Conservation (phyloP, 2,329 filamentous ascomycete species). For the Pseudopithomyces maydicus region DNA sequence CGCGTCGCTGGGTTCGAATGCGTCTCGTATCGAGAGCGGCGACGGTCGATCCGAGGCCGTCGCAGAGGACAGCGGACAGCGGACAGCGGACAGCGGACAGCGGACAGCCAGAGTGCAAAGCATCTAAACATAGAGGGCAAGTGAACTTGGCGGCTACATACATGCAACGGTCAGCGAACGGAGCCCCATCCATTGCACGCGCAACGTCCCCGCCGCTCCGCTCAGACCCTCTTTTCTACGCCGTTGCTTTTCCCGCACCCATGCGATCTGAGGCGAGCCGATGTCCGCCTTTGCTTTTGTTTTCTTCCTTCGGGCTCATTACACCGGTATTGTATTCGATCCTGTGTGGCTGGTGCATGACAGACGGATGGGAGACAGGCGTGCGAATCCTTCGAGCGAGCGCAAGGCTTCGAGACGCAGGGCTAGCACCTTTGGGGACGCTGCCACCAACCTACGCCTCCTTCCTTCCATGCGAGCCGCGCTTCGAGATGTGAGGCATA, state of each 20-base stretch:
- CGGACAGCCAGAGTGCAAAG: too few species aligned
- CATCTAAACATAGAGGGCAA: not conserved
- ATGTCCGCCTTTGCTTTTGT: not conserved
- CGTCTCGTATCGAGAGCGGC: not conserved
- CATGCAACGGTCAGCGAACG: constrained; percentile 1
- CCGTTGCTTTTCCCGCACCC: not conserved
- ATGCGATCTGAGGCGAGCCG: not conserved
- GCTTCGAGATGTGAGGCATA: not conserved
- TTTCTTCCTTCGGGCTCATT: not conserved
- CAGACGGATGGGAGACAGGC: not conserved
- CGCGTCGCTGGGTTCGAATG: not conserved
- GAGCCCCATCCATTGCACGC: not conserved
- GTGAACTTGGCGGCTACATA: not conserved
- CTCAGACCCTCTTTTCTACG: not conserved
- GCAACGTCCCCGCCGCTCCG: not conserved
- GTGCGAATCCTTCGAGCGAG: not conserved
- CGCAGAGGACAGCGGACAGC: not conserved
- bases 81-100: not conserved
- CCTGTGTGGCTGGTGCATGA: constrained; percentile 2
- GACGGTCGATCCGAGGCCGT: not conserved
- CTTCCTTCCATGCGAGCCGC: not conserved
- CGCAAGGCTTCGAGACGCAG: constrained; percentile 2
- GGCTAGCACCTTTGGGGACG: constrained; percentile 1
- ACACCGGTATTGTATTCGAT: not conserved
- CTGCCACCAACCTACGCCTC: not conserved